phyloP scores from a whole-genome alignment of 805 yeast species.

The Metschnikowia kofuensis region DNA sequence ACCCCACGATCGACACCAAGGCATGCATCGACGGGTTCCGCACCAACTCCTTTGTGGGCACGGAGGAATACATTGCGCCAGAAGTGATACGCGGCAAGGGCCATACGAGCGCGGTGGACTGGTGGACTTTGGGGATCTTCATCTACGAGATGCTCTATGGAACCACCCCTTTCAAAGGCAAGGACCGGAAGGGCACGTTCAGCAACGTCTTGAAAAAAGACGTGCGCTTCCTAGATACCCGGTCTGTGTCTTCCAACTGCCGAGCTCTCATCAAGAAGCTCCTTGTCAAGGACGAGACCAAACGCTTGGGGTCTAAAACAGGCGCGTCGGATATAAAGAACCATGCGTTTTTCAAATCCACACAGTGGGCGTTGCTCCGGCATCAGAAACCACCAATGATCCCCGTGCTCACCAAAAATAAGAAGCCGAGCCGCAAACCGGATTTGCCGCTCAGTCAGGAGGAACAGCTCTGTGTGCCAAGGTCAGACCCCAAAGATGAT shows the following conservation, averaged over 20 bases:
- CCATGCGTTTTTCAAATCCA: slow-evolving; percentile 86
- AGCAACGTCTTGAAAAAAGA: slow-evolving; percentile 83
- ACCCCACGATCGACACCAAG: slow-evolving; percentile 83
- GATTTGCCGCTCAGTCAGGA: slow-evolving; percentile 34
- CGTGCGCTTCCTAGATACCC: slow-evolving; percentile 70
- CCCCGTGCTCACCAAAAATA: slow-evolving; percentile 60
- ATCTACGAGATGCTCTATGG: slow-evolving; percentile 94
- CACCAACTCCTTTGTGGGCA: slow-evolving; percentile 97
- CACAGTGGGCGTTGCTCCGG: slow-evolving; percentile 93
- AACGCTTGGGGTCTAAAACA: slow-evolving; percentile 83
- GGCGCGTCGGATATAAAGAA: slow-evolving; percentile 95
- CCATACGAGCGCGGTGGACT: slow-evolving; percentile 96
- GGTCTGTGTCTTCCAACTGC: slow-evolving; percentile 68
- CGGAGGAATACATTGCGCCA: slow-evolving; percentile 98
- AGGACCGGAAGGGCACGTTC: slow-evolving; percentile 84
- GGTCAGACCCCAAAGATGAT: slow-evolving; percentile 43
- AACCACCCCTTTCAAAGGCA: slow-evolving; percentile 94
- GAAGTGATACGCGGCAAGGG: slow-evolving; percentile 97
- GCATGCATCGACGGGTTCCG: slow-evolving; percentile 94
- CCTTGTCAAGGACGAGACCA: slow-evolving; percentile 82
- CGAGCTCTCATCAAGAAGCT: slow-evolving; percentile 77
- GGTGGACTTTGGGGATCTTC: slow-evolving; percentile 98
- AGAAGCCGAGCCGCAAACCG: slow-evolving; percentile 15
- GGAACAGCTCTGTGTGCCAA: slow-evolving; percentile 5
- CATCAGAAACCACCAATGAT: slow-evolving; percentile 95